Base-by-base conservation (phyloP, 164 flowering plant species). In the Paratinospora sagittata region DNA sequence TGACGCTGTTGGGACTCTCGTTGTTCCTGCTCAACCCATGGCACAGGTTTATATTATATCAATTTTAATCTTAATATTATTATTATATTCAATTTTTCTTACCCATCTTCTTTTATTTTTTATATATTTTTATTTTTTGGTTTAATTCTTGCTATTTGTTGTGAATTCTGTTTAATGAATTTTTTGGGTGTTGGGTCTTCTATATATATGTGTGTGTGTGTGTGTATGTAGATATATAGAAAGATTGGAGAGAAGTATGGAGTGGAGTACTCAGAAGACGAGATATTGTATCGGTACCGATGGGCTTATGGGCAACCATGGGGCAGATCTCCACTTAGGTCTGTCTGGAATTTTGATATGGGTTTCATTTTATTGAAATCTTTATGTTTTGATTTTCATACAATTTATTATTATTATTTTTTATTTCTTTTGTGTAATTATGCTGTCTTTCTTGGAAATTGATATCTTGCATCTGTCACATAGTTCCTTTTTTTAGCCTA, bases 221-320 rank as follows among this genome's bases (percentile, higher is more conserved):
- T n/a, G 71, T 33, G 45, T 70, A n/a, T 63, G 72, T 71, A 94
- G 98, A 88, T 94, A 61, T 94, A 94, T 68, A 87, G 90, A 77
- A 55, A 82, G 74, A 86, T 94, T 66, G 98, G 98, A 45, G 93
- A 94, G 85, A 94, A 94, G 66, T 94, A 94, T 76, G 98, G 98
- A 8, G 97, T 94, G 77, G 76, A 84, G 76, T 90, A 83, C 70
- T 86, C 97, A 4, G 98, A 95, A 69, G 71, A 47, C 37, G 98
- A 95, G 84, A 95, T 92, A 71, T 69, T 95, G 77, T 73, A 77
- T 70, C 83, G 96, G 80, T 95, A 90, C 76, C 81, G 98, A 72
- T 76, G 92, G 80, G 98, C 97, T 70, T 95, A 95, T 74, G 96
- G 52, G 81, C 91, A 89, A 83, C 98, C 97, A 24, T 95, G 97